phyloP scores from a whole-genome alignment of 495 filamentous ascomycete species.

The Glonium stellatum region DNA sequence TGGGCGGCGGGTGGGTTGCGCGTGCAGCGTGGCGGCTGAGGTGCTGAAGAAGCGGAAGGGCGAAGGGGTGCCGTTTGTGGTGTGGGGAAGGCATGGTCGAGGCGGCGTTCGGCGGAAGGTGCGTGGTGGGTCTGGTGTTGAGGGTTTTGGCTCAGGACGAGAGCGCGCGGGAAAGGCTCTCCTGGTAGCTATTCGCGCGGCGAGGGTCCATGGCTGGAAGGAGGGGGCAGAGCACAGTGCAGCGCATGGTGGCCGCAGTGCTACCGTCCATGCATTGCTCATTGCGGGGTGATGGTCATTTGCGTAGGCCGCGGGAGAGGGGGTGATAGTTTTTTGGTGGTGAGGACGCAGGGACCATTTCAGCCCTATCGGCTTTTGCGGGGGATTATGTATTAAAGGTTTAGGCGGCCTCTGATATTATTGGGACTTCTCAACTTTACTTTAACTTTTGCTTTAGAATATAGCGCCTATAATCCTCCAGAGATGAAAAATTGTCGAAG shows the following conservation, averaged over 20 bases:
- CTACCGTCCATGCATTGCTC: constrained; percentile 33
- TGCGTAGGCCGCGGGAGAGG: background rate
- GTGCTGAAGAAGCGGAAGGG: background rate
- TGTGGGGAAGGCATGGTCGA: background rate
- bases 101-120: background rate
- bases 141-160: background rate
- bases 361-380: background rate
- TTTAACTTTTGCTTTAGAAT: no score
- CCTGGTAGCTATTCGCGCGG: constrained; percentile 3
- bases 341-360: background rate
- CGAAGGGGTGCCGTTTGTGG: background rate
- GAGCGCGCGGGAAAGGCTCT: constrained; percentile 4
- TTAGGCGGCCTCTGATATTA: no score
- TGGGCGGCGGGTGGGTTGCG: constrained; percentile 27
- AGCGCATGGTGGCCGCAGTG: constrained; percentile 27
- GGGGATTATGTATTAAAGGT: no score
- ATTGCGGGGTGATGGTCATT: constrained; percentile 14
- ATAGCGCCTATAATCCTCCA: no score
- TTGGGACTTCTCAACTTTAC: no score
- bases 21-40: background rate
- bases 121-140: background rate
- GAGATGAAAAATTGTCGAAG: no score
- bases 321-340: constrained; percentile 4
- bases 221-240: constrained; percentile 13
- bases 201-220: constrained; percentile 13